Percentiles rank a stretch among this genome's conserved stretches.
phyloP scores from a whole-genome alignment of 2,329 filamentous ascomycete species.

The Arthrinium phaeospermum region DNA sequence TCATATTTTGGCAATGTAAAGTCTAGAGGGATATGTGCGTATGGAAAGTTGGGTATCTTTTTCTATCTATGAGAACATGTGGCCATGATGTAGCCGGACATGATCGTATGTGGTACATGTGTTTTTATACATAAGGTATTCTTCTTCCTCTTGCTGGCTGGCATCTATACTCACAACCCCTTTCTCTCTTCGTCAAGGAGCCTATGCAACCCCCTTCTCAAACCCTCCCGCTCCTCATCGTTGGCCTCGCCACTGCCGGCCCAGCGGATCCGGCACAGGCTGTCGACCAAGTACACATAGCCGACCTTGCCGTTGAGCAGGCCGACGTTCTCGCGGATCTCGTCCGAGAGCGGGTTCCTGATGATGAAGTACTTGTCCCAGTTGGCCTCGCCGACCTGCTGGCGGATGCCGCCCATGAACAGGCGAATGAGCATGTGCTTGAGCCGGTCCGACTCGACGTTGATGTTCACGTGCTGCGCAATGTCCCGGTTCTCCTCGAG shows the following conservation, averaged over 20 bases:
- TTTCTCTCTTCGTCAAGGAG: conserved; percentile 64
- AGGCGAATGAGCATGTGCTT: conserved; percentile 64
- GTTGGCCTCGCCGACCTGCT: conserved; percentile 54
- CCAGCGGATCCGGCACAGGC: conserved; percentile 90
- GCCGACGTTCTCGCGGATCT: conserved; percentile 68
- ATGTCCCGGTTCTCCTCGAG: conserved; percentile 58
- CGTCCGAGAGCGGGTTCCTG: conserved; percentile 61
- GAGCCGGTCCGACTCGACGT: conserved; percentile 81
- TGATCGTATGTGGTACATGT: background rate
- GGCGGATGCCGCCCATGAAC: conserved; percentile 61
- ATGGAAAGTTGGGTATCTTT: background rate
- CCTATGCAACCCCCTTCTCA: conserved; percentile 68
- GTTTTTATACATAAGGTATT: background rate
- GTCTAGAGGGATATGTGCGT: background rate
- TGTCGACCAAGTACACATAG: conserved; percentile 90
- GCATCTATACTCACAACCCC: conserved; percentile 26
- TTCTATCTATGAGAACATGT: background rate
- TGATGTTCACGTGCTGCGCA: conserved; percentile 84
- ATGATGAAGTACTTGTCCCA: conserved; percentile 69
- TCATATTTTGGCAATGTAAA: too few species aligned
- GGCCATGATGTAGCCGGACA: background rate
- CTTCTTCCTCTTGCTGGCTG: conserved; percentile 13
- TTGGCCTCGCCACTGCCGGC: conserved; percentile 79
- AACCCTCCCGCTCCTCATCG: conserved; percentile 67
- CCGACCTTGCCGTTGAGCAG: conserved; percentile 90